Evolutionary conservation across 768 basidiomycete genomes (phyloP).

Genomic region (Termitomyces sp.): DNA sequence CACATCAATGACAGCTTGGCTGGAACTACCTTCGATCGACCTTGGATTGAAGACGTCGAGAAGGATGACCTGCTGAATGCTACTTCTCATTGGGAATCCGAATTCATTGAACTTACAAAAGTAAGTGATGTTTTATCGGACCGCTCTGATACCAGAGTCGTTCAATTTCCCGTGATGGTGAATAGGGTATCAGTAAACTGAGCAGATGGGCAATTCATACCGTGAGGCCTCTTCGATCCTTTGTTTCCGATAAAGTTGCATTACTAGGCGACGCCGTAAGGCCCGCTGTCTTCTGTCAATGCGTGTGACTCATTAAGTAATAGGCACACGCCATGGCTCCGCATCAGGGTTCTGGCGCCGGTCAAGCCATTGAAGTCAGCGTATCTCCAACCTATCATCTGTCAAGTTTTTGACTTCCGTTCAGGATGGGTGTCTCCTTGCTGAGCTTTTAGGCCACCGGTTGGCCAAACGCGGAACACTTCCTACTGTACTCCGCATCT

Average conservation of each 20-base stretch:
- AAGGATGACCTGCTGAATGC: conserved; percentile 26
- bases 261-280: conserved; percentile 46
- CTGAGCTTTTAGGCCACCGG: conserved; percentile 18
- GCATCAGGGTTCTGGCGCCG: conserved; percentile 45
- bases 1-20: conserved; percentile 21
- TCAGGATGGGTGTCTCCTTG: conserved; percentile 35
- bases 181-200: conserved; percentile 3
- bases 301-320: not conserved
- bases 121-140: conserved; percentile 12
- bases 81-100: conserved; percentile 29
- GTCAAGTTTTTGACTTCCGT: not conserved
- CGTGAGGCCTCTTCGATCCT: conserved; percentile 34
- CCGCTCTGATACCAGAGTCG: not conserved
- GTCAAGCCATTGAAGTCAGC: conserved; percentile 39
- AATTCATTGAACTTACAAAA: conserved; percentile 23
- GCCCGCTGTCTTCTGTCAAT: not conserved
- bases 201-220: conserved; percentile 40
- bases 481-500: conserved; percentile 23
- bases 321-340: conserved; percentile 43
- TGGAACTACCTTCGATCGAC: conserved; percentile 25
- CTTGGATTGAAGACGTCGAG: conserved; percentile 22
- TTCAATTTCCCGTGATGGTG: not conserved
- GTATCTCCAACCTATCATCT: not conserved
- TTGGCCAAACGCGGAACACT: conserved; percentile 12
- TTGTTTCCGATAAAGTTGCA: conserved; percentile 32